Conservation (phyloP, 179 eudicot species). For the Actinidia polygama region DNA sequence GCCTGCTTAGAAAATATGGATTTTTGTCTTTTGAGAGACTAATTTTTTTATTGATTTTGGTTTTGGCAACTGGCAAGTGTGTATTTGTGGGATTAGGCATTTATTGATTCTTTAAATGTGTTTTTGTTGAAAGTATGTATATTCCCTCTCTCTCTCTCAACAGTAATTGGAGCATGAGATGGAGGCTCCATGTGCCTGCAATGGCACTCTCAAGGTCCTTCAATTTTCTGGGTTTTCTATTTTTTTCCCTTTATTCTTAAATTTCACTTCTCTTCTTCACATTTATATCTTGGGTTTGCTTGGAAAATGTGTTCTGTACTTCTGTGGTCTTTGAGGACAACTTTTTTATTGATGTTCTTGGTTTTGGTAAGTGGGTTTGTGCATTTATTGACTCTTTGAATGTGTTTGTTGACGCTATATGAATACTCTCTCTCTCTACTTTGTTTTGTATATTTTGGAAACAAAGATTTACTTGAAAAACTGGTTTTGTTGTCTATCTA, state of each 20-base stretch:
- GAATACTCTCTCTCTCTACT: not conserved
- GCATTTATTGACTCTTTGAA: conserved; percentile 3
- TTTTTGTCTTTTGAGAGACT: conserved; percentile 6
- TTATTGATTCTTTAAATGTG: not conserved
- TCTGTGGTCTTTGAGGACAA: not conserved
- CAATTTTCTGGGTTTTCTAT: not conserved
- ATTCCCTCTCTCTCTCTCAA: not conserved
- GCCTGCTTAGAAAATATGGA: conserved; percentile 11
- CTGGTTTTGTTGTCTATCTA: not conserved
- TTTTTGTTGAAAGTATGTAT: conserved; percentile 9
- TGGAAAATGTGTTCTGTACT: not conserved
- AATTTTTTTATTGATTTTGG: not conserved
- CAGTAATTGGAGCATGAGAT: conserved; percentile 37
- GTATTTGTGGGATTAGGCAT: not conserved
- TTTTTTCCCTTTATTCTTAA: not conserved
- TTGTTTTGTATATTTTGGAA: not conserved
- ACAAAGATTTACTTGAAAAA: not conserved
- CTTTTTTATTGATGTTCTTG: not conserved
- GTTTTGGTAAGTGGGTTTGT: not conserved
- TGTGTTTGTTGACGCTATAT: not conserved
- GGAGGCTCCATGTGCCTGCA: conserved; percentile 93
- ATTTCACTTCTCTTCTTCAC: not conserved
- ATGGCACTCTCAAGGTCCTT: conserved; percentile 86
- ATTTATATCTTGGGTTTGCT: not conserved
- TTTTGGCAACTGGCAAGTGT: not conserved